phyloP scores from a whole-genome alignment of 78 protist genomes.

The Tieghemostelium lacteum region DNA sequence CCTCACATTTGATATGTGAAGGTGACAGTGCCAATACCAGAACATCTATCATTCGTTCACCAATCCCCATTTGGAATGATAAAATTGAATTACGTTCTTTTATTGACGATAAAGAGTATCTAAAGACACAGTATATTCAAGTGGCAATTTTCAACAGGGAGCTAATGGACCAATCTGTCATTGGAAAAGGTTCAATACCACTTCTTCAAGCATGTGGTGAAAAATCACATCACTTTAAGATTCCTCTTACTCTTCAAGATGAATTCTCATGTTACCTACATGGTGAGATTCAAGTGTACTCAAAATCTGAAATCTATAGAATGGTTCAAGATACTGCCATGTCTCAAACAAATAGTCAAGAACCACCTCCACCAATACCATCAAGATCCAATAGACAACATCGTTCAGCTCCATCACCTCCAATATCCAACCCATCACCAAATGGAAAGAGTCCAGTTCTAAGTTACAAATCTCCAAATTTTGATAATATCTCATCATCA shows the following conservation, averaged over 20 bases:
- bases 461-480: too few species aligned
- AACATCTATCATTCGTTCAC: not conserved
- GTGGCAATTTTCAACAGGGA: slow-evolving; percentile 43
- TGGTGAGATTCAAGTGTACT: slow-evolving; percentile 53
- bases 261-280: slow-evolving; percentile 38
- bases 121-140: slow-evolving; percentile 65
- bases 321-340: slow-evolving; percentile 18
- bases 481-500: not conserved
- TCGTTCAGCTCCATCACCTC: slow-evolving; percentile 2
- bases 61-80: slow-evolving; percentile 37
- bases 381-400: slow-evolving; percentile 17
- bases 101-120: slow-evolving; percentile 72
- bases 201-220: slow-evolving; percentile 48
- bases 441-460: too few species aligned
- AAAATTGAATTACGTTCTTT: slow-evolving; percentile 47
- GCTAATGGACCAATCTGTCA: slow-evolving; percentile 23
- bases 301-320: slow-evolving; percentile 40
- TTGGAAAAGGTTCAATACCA: slow-evolving; percentile 71
- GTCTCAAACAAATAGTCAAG: not conserved
- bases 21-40: not conserved
- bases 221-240: slow-evolving; percentile 39
- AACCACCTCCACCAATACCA: slow-evolving; percentile 54
- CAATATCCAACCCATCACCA: slow-evolving; percentile 1
- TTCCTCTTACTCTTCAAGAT: slow-evolving; percentile 19
- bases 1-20: slow-evolving; percentile 44